Conservation (phyloP, 257 asterid genomes). For the Cynanchum wilfordii region DNA sequence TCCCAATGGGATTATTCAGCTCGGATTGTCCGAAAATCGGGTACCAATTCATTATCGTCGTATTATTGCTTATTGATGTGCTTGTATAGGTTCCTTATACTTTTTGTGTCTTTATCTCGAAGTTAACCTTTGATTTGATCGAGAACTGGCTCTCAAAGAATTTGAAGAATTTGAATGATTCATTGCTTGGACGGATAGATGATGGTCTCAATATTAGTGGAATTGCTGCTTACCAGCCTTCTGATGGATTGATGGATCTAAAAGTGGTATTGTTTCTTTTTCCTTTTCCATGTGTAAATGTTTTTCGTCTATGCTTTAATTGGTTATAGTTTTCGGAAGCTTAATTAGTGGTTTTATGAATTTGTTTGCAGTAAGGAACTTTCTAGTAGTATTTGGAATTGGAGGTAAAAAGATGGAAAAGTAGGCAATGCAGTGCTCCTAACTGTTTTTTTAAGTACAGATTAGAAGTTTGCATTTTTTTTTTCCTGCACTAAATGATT, state of each 20-base stretch:
- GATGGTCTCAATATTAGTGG: slow-evolving; percentile 47
- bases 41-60: slow-evolving; percentile 22
- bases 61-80: not conserved
- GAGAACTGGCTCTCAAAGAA: slow-evolving; percentile 66
- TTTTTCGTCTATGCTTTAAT: not conserved
- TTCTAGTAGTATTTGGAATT: not conserved
- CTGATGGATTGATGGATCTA: slow-evolving; percentile 70
- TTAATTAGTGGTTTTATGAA: not conserved
- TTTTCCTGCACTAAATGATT: too few species aligned
- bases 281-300: not conserved
- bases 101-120: slow-evolving; percentile 18
- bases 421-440: not conserved
- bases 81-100: not conserved
- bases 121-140: slow-evolving; percentile 87
- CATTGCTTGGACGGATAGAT: slow-evolving; percentile 40
- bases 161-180: slow-evolving; percentile 38
- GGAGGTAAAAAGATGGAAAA: not conserved
- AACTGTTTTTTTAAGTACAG: not conserved
- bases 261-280: slow-evolving; percentile 51
- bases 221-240: slow-evolving; percentile 73
- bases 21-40: slow-evolving; percentile 83
- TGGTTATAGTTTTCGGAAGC: not conserved
- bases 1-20: slow-evolving; percentile 79
- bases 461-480: not conserved
- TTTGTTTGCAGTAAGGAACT: not conserved